Evolutionary conservation across 371 early-diverging fungal species (phyloP).

Genomic region (Apophysomyces trapeziformis): DNA sequence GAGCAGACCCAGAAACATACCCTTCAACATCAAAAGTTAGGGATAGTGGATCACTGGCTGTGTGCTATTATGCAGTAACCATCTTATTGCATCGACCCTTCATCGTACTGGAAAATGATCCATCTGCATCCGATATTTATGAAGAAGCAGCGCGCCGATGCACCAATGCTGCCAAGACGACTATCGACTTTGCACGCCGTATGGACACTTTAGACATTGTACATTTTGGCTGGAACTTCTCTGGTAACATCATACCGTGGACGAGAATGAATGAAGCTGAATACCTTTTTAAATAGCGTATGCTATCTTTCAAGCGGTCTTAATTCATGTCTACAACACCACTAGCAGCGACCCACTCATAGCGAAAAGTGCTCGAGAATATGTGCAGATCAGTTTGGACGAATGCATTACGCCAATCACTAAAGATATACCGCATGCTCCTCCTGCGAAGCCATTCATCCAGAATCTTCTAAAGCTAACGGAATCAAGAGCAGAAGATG

Average conservation of each 20-base stretch:
- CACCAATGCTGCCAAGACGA: conserved; percentile 53
- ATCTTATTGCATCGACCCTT: conserved; percentile 62
- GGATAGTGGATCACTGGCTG: conserved; percentile 51
- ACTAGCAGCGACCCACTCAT: conserved; percentile 33
- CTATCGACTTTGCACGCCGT: conserved; percentile 52
- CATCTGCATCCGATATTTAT: conserved; percentile 25
- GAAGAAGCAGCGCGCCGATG: conserved; percentile 39
- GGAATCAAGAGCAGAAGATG: conserved; percentile 14
- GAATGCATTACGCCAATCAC: conserved; percentile 39
- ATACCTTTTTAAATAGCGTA: conserved; percentile 26
- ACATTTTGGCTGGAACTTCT: conserved; percentile 52
- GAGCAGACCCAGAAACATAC: conserved; percentile 17
- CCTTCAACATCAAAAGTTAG: conserved; percentile 7
- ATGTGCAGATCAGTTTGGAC: conserved; percentile 35
- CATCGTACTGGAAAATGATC: conserved; percentile 29
- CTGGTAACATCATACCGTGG: conserved; percentile 22
- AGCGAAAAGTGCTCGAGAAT: conserved; percentile 32
- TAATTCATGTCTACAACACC: conserved; percentile 49
- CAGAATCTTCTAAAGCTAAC: conserved; percentile 32
- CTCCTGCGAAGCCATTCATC: conserved; percentile 38
- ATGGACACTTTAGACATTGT: conserved; percentile 30
- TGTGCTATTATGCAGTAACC: conserved; percentile 42
- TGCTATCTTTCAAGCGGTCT: conserved; percentile 44
- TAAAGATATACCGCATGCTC: conserved; percentile 37
- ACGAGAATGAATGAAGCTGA: background rate